A percentile compares a stretch with the other conserved stretches of the same genome.
Evolutionary conservation across 306 rosid genomes (phyloP).

Genomic region (Vigna hirtella): DNA sequence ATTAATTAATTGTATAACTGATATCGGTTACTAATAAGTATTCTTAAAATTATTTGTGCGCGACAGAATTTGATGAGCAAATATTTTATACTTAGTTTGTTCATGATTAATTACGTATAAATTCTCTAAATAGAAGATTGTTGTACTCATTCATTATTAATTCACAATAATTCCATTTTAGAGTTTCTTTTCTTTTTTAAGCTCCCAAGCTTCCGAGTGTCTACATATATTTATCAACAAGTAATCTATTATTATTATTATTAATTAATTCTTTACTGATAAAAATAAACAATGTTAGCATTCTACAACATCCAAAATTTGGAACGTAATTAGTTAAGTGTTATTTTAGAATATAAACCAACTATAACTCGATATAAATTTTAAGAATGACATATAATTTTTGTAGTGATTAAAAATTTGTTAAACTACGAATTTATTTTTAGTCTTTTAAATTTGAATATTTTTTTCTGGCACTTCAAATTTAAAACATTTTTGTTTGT

Average conservation of each 20-base stretch:
- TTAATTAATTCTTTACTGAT: no score
- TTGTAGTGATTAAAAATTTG: background rate
- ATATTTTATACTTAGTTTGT: no score
- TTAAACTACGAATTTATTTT: background rate
- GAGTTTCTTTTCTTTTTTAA: no score
- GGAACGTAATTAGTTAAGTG: background rate
- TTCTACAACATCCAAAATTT: background rate
- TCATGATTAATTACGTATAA: background rate
- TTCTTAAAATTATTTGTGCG: background rate
- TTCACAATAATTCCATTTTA: background rate
- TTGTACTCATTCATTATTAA: background rate
- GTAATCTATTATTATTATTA: no score
- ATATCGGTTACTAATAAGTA: no score
- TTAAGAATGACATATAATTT: background rate
- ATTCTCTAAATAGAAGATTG: background rate
- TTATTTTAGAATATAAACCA: background rate
- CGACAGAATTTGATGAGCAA: background rate
- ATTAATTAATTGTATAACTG: no score
- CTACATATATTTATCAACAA: background rate
- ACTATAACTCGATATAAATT: background rate
- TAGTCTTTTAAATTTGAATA: no score
- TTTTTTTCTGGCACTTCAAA: no score
- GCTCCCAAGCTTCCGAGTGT: background rate
- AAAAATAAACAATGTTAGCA: background rate
- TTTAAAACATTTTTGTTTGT: no score